Evolutionary conservation across 1,284 basidiomycete genomes (phyloP).

Genomic region (Leccinum subrobustum): DNA sequence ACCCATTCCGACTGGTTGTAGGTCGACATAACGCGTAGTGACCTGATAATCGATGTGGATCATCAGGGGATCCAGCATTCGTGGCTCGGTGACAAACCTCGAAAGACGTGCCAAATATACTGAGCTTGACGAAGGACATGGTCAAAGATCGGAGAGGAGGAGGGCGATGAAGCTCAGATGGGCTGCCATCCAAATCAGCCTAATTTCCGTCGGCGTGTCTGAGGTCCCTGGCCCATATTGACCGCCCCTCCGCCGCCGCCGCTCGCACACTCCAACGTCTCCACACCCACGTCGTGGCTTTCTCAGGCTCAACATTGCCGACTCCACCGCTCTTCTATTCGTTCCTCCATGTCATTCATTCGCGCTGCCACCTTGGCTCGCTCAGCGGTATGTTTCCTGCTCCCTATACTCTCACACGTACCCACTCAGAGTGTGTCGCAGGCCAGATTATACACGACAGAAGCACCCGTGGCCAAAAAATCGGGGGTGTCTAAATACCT

Average conservation of each 20-base stretch:
- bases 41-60: slow-evolving; percentile 52
- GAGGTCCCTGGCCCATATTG: slow-evolving; percentile 21
- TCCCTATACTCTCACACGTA: neutral
- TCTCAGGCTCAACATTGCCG: slow-evolving; percentile 24
- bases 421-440: slow-evolving; percentile 6
- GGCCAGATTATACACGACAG: slow-evolving; percentile 47
- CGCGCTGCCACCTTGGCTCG: slow-evolving; percentile 40
- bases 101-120: slow-evolving; percentile 96
- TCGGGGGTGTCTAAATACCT: slow-evolving; percentile 41
- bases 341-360: slow-evolving; percentile 45
- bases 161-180: neutral
- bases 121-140: slow-evolving; percentile 96
- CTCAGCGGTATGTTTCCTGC: slow-evolving; percentile 34
- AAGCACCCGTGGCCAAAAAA: slow-evolving; percentile 42
- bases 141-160: slow-evolving; percentile 1
- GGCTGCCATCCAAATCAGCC: slow-evolving; percentile 3
- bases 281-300: neutral
- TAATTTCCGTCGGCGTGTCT: slow-evolving; percentile 24
- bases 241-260: neutral
- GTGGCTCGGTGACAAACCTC: slow-evolving; percentile 52
- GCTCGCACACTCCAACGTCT: neutral
- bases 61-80: slow-evolving; percentile 16
- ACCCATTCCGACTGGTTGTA: slow-evolving; percentile 99
- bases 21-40: slow-evolving; percentile 97
- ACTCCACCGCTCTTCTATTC: neutral